Conservation (phyloP, 257 asterid genomes). For the Solanum megistacrolobum region DNA sequence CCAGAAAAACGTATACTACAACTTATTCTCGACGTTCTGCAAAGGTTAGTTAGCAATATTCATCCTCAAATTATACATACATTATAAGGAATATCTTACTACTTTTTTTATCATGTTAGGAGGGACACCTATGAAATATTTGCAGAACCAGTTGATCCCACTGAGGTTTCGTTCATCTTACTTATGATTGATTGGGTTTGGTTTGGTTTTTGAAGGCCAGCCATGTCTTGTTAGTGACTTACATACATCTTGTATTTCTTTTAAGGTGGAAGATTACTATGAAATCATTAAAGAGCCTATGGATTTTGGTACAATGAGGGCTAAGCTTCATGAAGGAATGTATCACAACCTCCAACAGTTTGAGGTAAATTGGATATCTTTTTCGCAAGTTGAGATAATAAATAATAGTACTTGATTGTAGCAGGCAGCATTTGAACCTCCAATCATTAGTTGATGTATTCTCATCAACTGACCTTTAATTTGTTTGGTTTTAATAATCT, state of each 20-base stretch:
- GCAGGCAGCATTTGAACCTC: not conserved
- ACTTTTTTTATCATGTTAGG: constrained; percentile 23
- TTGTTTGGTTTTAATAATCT: not conserved
- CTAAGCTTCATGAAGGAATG: constrained; percentile 89
- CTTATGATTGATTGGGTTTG: not conserved
- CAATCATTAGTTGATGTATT: not conserved
- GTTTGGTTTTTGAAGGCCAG: not conserved
- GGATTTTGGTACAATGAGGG: constrained; percentile 98
- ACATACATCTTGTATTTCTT: not conserved
- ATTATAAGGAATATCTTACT: not conserved
- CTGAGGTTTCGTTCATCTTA: constrained; percentile 34
- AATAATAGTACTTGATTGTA: not conserved
- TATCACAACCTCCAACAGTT: constrained; percentile 60
- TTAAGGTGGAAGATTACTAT: constrained; percentile 72
- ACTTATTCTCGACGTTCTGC: constrained; percentile 66
- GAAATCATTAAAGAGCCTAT: constrained; percentile 73
- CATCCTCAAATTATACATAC: not conserved
- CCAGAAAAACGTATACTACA: constrained; percentile 62
- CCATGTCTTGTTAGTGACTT: not conserved
- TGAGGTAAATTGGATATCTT: constrained; percentile 28
- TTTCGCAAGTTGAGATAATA: not conserved
- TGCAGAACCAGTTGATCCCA: constrained; percentile 77
- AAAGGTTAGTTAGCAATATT: constrained; percentile 31
- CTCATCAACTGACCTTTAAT: not conserved
- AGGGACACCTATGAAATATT: constrained; percentile 66